A percentile compares a stretch with the other conserved stretches of the same genome.
Evolutionary conservation across 139 green algal genomes (phyloP).

Genomic region (Chlorella sp.): DNA sequence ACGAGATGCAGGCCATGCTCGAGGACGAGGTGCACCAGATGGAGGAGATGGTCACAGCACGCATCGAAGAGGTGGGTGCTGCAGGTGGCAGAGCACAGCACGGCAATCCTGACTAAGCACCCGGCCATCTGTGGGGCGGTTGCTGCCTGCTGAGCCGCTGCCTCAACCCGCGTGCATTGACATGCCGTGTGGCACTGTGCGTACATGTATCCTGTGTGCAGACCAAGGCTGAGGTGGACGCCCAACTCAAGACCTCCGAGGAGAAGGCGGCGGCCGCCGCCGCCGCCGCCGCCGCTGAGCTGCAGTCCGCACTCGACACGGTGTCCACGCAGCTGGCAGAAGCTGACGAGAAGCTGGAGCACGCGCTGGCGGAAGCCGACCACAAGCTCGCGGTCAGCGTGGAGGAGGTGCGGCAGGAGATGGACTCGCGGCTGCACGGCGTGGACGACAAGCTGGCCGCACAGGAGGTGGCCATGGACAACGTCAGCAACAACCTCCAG

Average conservation of each 20-base stretch:
- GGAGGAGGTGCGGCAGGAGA: not conserved
- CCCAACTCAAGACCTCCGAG: not conserved
- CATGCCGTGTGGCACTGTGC: too few relatives aligned
- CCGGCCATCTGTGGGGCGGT: too few relatives aligned
- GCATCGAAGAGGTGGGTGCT: not conserved
- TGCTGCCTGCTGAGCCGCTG: too few relatives aligned
- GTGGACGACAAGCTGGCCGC: not conserved
- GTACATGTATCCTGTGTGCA: too few relatives aligned
- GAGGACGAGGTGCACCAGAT: constrained; percentile 20
- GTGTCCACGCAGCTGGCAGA: not conserved
- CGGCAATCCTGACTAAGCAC: too few relatives aligned
- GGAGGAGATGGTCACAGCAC: constrained; percentile 9
- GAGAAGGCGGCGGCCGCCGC: not conserved
- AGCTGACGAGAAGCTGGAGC: not conserved
- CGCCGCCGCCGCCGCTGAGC: not conserved
- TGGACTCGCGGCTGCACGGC: not conserved
- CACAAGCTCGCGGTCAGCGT: not conserved
- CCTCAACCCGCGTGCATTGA: too few relatives aligned
- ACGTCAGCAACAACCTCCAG: not conserved
- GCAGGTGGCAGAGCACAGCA: too few relatives aligned
- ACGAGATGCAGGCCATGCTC: constrained; percentile 24
- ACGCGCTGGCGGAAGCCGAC: not conserved
- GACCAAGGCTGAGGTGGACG: not conserved
- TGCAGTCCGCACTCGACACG: not conserved
- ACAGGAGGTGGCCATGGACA: not conserved